Evolutionary conservation across 495 filamentous ascomycete genomes (phyloP).

Genomic region (Clavariopsis aquatica): DNA sequence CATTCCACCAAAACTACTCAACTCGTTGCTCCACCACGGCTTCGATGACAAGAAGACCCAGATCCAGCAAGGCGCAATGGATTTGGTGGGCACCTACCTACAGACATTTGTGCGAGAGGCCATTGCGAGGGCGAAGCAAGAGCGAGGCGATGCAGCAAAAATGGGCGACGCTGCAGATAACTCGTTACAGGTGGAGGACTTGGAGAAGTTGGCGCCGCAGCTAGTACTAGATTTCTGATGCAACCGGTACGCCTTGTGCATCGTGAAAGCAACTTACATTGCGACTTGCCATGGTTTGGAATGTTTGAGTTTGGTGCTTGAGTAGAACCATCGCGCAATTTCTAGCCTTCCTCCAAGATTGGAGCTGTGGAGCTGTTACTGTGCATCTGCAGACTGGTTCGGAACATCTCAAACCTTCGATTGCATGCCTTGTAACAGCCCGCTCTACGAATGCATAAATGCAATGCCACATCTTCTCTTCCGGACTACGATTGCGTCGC

Average conservation of each 20-base stretch:
- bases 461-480: not conserved
- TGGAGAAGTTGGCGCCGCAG: constrained; percentile 90
- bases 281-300: not conserved
- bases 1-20: constrained; percentile 75
- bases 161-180: constrained; percentile 49
- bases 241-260: no score
- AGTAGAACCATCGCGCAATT: not conserved
- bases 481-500: not conserved
- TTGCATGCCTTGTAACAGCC: not conserved
- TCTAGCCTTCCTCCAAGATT: not conserved
- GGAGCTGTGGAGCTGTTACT: not conserved
- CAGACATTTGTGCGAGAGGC: constrained; percentile 93
- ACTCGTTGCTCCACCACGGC: constrained; percentile 72
- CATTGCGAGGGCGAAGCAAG: constrained; percentile 74
- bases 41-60: constrained; percentile 69
- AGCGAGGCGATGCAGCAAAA: constrained; percentile 55
- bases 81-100: constrained; percentile 79
- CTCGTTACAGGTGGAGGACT: constrained; percentile 81
- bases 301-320: not conserved
- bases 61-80: constrained; percentile 77
- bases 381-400: not conserved
- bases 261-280: not conserved
- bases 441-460: not conserved
- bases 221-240: constrained; percentile 80
- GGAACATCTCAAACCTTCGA: not conserved